These are phyloP conservation scores for Monosporascus sp. DNA, from an alignment of 2,329 filamentous ascomycete genomes.

Conservation along the genomic window DNA sequence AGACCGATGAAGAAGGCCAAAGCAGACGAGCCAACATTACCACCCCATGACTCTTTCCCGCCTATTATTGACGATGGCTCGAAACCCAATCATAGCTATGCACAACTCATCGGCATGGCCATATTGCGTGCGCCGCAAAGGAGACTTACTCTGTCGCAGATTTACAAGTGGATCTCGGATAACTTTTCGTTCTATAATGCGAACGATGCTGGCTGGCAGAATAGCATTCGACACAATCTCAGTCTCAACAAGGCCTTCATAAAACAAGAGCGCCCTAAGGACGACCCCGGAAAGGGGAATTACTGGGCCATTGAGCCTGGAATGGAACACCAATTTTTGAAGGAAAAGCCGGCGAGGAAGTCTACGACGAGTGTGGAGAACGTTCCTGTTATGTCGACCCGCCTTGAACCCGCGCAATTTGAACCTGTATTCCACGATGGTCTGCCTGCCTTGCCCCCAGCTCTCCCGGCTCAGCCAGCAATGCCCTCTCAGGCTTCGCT, in stretches of 20 bases:
- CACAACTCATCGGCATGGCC: constrained; percentile 92
- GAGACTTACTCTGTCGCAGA: constrained; percentile 84
- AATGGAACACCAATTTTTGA: constrained; percentile 83
- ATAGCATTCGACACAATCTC: constrained; percentile 97
- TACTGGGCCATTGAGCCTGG: constrained; percentile 95
- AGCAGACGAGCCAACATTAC: constrained; percentile 52
- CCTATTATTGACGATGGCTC: constrained; percentile 75
- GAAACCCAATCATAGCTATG: constrained; percentile 91
- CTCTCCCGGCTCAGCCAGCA: constrained; percentile 21
- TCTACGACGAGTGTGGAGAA: constrained; percentile 51
- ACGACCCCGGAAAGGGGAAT: constrained; percentile 94
- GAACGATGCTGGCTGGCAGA: constrained; percentile 90
- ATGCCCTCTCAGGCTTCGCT: constrained; percentile 32
- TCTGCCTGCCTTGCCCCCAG: constrained; percentile 45
- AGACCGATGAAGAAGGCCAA: constrained; percentile 65
- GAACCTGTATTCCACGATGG: constrained; percentile 31
- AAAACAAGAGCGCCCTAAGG: constrained; percentile 92
- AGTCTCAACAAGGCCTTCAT: constrained; percentile 95
- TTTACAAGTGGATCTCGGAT: constrained; percentile 99
- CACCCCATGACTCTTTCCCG: constrained; percentile 75
- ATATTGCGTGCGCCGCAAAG: constrained; percentile 81
- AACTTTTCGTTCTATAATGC: constrained; percentile 83
- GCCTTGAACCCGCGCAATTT: constrained; percentile 47
- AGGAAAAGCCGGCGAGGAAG: constrained; percentile 71
- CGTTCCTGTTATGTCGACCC: constrained; percentile 51